Evolutionary conservation across 257 asterid genomes (phyloP).

Genomic region (Phtheirospermum japonicum): DNA sequence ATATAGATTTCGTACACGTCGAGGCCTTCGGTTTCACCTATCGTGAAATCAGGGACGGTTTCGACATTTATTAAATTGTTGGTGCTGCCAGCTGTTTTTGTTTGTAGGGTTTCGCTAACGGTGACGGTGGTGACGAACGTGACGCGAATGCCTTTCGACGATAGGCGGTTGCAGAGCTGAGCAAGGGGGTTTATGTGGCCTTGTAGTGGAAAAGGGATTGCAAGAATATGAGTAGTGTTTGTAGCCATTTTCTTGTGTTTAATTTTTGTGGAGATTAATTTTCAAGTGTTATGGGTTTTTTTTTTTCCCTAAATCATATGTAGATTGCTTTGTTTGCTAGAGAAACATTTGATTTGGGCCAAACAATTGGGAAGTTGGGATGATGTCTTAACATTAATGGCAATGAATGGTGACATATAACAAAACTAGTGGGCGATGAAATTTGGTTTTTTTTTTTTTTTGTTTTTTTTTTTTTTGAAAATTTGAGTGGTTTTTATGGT

Average conservation of each 20-base stretch:
- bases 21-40: constrained; percentile 1
- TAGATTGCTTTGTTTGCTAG: no score
- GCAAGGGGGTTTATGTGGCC: constrained; percentile 45
- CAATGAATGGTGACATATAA: no score
- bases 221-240: constrained; percentile 29
- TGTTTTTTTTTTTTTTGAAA: no score
- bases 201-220: constrained; percentile 38
- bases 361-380: no score
- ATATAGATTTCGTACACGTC: constrained; percentile 14
- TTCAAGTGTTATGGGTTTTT: no score
- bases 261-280: no score
- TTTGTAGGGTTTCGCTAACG: constrained; percentile 10
- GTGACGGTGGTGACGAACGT: constrained; percentile 33
- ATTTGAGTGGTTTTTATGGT: no score
- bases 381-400: no score
- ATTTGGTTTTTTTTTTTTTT: no score
- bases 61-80: constrained; percentile 24
- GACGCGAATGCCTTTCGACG: constrained; percentile 29
- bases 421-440: no score
- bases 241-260: constrained; percentile 14
- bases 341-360: no score
- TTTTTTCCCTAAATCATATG: no score
- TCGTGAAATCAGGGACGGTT: constrained; percentile 31
- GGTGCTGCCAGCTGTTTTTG: background rate
- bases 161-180: constrained; percentile 41